Evolutionary conservation across 352 stramenopile species (phyloP), one percentile per base, ranked within the genome.

Genomic region (Phytophthora pluvialis): DNA sequence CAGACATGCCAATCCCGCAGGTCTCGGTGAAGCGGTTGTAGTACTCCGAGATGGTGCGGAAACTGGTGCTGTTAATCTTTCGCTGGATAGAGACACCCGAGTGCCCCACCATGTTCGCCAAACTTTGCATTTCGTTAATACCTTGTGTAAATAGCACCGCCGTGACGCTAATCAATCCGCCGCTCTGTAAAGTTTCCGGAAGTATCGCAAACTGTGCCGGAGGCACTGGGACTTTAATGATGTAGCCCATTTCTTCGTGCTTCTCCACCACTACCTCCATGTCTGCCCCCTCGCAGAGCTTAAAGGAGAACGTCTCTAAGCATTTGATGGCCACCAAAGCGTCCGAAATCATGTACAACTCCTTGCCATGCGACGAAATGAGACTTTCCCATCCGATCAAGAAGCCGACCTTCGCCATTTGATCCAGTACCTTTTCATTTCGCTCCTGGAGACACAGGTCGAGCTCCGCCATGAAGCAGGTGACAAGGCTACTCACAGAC

Each of bases 331-430:
- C 89, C 13, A 96, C 88, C 77, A 83, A 94, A 3, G 93, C 80
- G 50, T 98, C 92, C 16, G 90, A 92, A 29, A 99, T 88, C 97
- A 99, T 99, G 42, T 88, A 90, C 32, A 98, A 62, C 60, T 99
- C 97, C 62, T 98, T 98, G 26, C 95, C 96, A 38, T 98, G 93
- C 13, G 96, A 97, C 59, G 89, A 98, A 21, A 99, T 90, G 3
- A 99, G 79, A 35, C 93, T 97, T 74, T 99, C 95, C 85, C 97
- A 98, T 16, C 91, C 94, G 42, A 98, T 89, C 8, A 98, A 62
- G 53, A 97, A 97, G 0, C 89, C 89, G n/a, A 92, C 73, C 21
- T 64, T 62, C 0, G 77, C 80, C 54, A 93, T 72, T 63, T 94
- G 87, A 64, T 89, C 75, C 26, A 97, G 63, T 38, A 91, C 84